These are phyloP conservation scores for Yamadazyma triangularis DNA, from an alignment of 1,139 yeast species.

Conservation along the genomic window DNA sequence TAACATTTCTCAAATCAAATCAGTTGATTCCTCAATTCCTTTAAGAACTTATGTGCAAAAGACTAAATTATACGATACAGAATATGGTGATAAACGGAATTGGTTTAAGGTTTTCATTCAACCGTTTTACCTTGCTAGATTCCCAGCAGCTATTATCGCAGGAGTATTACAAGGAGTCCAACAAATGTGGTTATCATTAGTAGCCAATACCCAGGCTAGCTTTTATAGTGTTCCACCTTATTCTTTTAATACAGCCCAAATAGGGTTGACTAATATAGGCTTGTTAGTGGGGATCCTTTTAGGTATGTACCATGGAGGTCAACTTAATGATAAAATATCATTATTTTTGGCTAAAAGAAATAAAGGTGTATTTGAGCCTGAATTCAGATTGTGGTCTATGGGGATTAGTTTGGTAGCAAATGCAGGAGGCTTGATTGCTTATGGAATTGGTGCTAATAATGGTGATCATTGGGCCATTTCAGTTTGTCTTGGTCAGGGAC, in stretches of 20 bases:
- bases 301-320: conserved; percentile 38
- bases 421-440: conserved; percentile 36
- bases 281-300: conserved; percentile 36
- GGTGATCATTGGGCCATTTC: conserved; percentile 47
- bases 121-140: conserved; percentile 41
- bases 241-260: conserved; percentile 27
- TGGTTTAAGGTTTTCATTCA: conserved; percentile 34
- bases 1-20: conserved; percentile 4
- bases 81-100: conserved; percentile 35
- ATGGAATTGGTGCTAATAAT: conserved; percentile 28
- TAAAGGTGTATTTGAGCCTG: conserved; percentile 39
- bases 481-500: conserved; percentile 47
- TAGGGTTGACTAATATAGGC: conserved; percentile 42
- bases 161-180: conserved; percentile 63
- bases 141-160: conserved; percentile 60
- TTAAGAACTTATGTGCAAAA: conserved; percentile 33
- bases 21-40: conserved; percentile 13
- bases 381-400: conserved; percentile 38
- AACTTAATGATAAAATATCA: conserved; percentile 38
- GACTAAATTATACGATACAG: conserved; percentile 30
- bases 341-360: conserved; percentile 31
- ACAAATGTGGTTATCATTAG: conserved; percentile 49
- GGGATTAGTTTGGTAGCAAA: conserved; percentile 33
- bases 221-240: conserved; percentile 34
- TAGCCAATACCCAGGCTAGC: conserved; percentile 42